Evolutionary conservation across 257 asterid species (phyloP).

Genomic region (Gentiana dahurica): DNA sequence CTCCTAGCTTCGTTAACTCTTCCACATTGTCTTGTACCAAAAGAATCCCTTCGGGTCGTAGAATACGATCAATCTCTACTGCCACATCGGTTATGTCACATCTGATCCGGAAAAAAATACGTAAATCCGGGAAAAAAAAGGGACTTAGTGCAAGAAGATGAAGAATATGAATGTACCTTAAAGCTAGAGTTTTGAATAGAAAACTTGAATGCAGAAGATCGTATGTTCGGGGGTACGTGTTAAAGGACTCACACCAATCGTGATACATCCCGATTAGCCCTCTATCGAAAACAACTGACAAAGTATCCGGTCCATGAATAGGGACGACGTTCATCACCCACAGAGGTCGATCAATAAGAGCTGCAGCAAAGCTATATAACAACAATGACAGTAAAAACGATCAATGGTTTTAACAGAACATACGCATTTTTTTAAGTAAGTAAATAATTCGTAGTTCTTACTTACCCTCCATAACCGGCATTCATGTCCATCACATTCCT

Average conservation of each 20-base stretch:
- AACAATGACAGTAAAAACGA: slow-evolving; percentile 1
- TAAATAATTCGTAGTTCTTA: not conserved
- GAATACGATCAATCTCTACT: slow-evolving; percentile 73
- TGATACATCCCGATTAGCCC: slow-evolving; percentile 89
- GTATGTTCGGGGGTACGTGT: slow-evolving; percentile 80
- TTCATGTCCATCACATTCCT: slow-evolving; percentile 95
- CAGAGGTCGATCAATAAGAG: slow-evolving; percentile 43
- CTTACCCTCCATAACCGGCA: slow-evolving; percentile 97
- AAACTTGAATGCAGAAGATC: slow-evolving; percentile 89
- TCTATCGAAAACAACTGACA: slow-evolving; percentile 66
- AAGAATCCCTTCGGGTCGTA: slow-evolving; percentile 85
- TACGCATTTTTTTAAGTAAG: not conserved
- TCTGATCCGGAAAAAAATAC: slow-evolving; percentile 27
- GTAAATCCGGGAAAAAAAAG: not conserved
- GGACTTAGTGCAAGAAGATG: not conserved
- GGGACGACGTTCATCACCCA: slow-evolving; percentile 97
- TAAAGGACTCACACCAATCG: slow-evolving; percentile 97
- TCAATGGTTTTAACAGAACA: not conserved
- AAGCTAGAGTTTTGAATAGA: slow-evolving; percentile 57
- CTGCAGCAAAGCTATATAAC: slow-evolving; percentile 69
- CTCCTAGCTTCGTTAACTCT: slow-evolving; percentile 33
- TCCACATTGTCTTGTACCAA: slow-evolving; percentile 67
- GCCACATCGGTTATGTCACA: slow-evolving; percentile 66
- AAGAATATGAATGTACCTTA: slow-evolving; percentile 36
- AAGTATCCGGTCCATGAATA: slow-evolving; percentile 55